Evolutionary conservation across 345 rosid species (phyloP).

Genomic region (Cardamine chenopodiifolia): DNA sequence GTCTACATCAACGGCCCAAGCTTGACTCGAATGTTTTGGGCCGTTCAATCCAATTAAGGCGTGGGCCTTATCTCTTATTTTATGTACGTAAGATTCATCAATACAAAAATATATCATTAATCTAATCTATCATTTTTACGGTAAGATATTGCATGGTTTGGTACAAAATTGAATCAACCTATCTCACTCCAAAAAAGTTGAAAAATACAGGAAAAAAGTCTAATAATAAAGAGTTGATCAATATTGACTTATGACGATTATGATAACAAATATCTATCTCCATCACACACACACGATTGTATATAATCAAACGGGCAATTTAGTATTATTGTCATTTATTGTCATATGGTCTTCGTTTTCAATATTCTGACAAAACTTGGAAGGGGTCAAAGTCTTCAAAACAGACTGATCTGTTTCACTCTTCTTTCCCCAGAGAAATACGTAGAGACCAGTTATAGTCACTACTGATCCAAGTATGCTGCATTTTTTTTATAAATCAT

Average conservation of each 20-base stretch:
- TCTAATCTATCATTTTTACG: not conserved
- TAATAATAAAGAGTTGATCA: not conserved
- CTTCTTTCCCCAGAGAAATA: slow-evolving; percentile 46
- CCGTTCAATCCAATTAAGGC: not conserved
- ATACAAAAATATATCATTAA: not conserved
- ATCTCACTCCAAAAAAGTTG: not conserved
- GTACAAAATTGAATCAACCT: not conserved
- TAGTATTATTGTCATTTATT: not conserved
- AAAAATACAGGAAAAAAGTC: not conserved
- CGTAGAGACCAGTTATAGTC: slow-evolving; percentile 39
- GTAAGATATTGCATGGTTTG: not conserved
- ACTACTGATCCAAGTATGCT: slow-evolving; percentile 43
- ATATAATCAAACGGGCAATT: slow-evolving; percentile 28
- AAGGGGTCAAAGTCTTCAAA: slow-evolving; percentile 2
- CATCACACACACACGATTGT: not conserved
- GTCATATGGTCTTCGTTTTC: slow-evolving; percentile 14
- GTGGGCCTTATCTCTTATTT: not conserved
- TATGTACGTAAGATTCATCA: not conserved
- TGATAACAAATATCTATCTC: not conserved
- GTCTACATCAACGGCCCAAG: not conserved
- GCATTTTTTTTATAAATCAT: not conserved
- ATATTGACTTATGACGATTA: slow-evolving; percentile 6
- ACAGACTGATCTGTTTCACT: slow-evolving; percentile 30
- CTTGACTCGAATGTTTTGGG: not conserved
- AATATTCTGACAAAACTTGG: slow-evolving; percentile 11